These are phyloP conservation scores for Colletotrichum nymphaeae DNA, from an alignment of 2,329 filamentous ascomycete species.

Conservation along the genomic window DNA sequence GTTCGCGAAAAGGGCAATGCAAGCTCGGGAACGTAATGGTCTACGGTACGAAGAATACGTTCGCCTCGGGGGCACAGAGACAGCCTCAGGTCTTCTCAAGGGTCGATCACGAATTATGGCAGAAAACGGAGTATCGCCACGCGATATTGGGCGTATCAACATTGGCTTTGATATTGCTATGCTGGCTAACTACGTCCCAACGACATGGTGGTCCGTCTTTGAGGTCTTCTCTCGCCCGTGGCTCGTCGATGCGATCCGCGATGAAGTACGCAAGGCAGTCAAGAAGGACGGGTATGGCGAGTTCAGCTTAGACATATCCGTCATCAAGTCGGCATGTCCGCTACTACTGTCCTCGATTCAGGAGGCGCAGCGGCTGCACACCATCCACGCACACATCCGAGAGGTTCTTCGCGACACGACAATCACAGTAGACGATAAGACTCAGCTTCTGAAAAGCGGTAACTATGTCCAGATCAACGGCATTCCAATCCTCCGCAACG, in stretches of 20 bases:
- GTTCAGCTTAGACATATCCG: constrained; percentile 45
- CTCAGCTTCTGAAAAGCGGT: constrained; percentile 50
- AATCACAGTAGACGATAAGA: constrained; percentile 43
- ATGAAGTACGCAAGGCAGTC: constrained; percentile 47
- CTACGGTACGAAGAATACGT: constrained; percentile 14
- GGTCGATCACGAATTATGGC: not conserved
- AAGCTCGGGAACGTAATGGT: constrained; percentile 11
- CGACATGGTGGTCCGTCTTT: constrained; percentile 57
- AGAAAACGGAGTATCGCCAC: not conserved
- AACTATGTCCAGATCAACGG: constrained; percentile 49
- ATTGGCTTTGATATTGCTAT: constrained; percentile 43
- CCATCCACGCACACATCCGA: constrained; percentile 43
- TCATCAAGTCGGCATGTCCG: constrained; percentile 47
- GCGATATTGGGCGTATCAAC: constrained; percentile 2
- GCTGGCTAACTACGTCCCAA: constrained; percentile 54
- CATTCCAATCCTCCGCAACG: not conserved
- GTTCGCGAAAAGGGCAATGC: not conserved
- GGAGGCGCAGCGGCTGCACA: constrained; percentile 47
- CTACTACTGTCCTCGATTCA: constrained; percentile 49
- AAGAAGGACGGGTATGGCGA: not conserved
- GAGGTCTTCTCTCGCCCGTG: constrained; percentile 53
- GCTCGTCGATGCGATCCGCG: constrained; percentile 51
- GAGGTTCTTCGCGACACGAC: constrained; percentile 44
- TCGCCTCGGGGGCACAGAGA: not conserved
- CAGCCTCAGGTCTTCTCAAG: constrained; percentile 1